These are phyloP conservation scores for Alternaria gansuensis DNA, from an alignment of 2,329 filamentous ascomycete species.

Conservation along the genomic window DNA sequence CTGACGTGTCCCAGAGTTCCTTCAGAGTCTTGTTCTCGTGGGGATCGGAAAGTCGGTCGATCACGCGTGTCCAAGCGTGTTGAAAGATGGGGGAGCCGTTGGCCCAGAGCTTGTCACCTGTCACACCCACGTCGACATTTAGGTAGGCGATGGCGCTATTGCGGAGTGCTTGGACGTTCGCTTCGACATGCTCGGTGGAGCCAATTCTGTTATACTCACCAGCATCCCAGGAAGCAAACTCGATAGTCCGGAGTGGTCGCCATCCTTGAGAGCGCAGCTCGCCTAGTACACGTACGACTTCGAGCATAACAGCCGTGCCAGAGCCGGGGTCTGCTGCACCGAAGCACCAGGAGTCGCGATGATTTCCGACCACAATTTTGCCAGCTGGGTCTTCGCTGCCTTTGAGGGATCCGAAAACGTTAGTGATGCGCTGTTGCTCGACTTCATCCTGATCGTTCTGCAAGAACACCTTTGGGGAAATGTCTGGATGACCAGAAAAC, in stretches of 20 bases:
- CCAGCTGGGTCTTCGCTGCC: slow-evolving; percentile 87
- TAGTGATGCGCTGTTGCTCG: slow-evolving; percentile 86
- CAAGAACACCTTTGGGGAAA: slow-evolving; percentile 79
- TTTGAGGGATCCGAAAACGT: slow-evolving; percentile 82
- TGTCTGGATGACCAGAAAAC: slow-evolving; percentile 78
- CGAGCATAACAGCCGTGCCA: slow-evolving; percentile 89
- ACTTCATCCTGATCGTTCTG: slow-evolving; percentile 88
- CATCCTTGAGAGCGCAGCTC: slow-evolving; percentile 79
- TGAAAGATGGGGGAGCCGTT: slow-evolving; percentile 82
- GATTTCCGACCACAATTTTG: slow-evolving; percentile 88
- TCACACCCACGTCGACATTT: slow-evolving; percentile 86
- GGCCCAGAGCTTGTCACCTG: slow-evolving; percentile 77
- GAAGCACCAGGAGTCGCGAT: slow-evolving; percentile 91
- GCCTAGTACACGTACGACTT: slow-evolving; percentile 85
- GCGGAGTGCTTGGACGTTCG: slow-evolving; percentile 76
- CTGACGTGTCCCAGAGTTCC: slow-evolving; percentile 75
- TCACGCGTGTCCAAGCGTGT: slow-evolving; percentile 73
- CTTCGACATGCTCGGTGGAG: slow-evolving; percentile 94
- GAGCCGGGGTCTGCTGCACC: slow-evolving; percentile 84
- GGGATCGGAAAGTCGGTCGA: slow-evolving; percentile 79
- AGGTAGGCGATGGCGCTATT: slow-evolving; percentile 84
- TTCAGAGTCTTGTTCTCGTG: slow-evolving; percentile 73
- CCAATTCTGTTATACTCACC: slow-evolving; percentile 93
- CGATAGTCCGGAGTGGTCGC: slow-evolving; percentile 91
- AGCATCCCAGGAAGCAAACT: slow-evolving; percentile 97